A percentile compares a stretch with the other conserved stretches of the same genome.
phyloP scores from a whole-genome alignment of 495 filamentous ascomycete species.

The Neurospora sp. region DNA sequence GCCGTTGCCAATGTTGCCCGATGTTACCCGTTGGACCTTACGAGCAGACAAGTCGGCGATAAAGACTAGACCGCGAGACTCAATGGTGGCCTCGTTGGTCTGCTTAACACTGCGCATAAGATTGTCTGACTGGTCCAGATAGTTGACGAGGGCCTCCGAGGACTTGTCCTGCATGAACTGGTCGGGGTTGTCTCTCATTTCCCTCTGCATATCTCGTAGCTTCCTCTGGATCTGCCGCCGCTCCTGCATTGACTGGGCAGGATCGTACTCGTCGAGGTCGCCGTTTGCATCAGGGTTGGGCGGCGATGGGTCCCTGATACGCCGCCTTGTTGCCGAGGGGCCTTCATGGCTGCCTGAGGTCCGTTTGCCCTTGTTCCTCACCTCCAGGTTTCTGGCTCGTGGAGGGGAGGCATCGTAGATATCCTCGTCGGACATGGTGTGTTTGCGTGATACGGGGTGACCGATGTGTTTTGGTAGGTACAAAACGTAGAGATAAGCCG shows the following conservation, averaged over 20 bases:
- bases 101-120: slow-evolving; percentile 67
- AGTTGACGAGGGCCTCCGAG: slow-evolving; percentile 39
- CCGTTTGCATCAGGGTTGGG: background rate
- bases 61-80: slow-evolving; percentile 71
- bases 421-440: background rate
- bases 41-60: slow-evolving; percentile 69
- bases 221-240: slow-evolving; percentile 58
- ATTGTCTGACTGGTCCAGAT: slow-evolving; percentile 52
- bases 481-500: background rate
- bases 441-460: background rate
- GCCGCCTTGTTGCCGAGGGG: slow-evolving; percentile 24
- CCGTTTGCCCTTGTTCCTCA: slow-evolving; percentile 39
- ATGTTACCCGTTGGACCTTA: slow-evolving; percentile 56
- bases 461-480: background rate
- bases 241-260: slow-evolving; percentile 75
- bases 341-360: slow-evolving; percentile 35
- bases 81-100: slow-evolving; percentile 84
- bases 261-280: slow-evolving; percentile 60
- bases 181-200: slow-evolving; percentile 60
- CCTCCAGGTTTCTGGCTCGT: background rate
- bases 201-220: slow-evolving; percentile 54
- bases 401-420: background rate
- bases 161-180: slow-evolving; percentile 55
- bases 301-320: slow-evolving; percentile 27
- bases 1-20: slow-evolving; percentile 58